Base-by-base conservation (phyloP, 139 green algal genomes). In the Diplosphaera chodatii region DNA sequence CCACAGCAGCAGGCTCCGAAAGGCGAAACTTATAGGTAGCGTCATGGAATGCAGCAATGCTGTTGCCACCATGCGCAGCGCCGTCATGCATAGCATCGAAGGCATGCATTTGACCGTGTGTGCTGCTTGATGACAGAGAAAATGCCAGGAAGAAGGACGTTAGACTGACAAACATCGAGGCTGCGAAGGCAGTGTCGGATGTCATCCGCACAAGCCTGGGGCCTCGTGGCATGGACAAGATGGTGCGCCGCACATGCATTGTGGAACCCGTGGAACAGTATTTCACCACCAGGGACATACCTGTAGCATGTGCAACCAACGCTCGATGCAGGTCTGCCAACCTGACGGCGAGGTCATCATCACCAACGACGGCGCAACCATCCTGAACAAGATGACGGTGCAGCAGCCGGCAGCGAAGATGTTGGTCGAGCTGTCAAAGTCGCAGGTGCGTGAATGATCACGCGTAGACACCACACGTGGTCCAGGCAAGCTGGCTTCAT, bases 401-500 rank as follows among this genome's bases (percentile, higher is more conserved):
- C 86, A 84, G 64, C 93, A 99, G 82, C 95, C 95, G 21, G 96
- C 95, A 31, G 95, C 96, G n/a, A 99, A 99, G 78, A 99, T 99
- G 95, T 87, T 99, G 4, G 95, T 99, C 40, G 96, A 99, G 78
- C 85, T 99, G 31, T 91, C 93, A 15, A 97, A 98, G 79, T 93
- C 87, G 10, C 92, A 96, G 82, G 90, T 93, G 69, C n/a, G n/a
- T n/a, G n/a, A n/a, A n/a, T n/a, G n/a, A n/a, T n/a, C n/a, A n/a
- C n/a, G n/a, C n/a, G n/a, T n/a, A n/a, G n/a, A n/a, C n/a, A n/a
- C n/a, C n/a, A n/a, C n/a, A n/a, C n/a, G n/a, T n/a, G n/a, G n/a
- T n/a, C n/a, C n/a, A n/a, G n/a, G n/a, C n/a, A n/a, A n/a, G n/a
- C n/a, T n/a, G n/a, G n/a, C n/a, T n/a, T n/a, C n/a, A n/a, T n/a